These are phyloP conservation scores for Carpinus viminea DNA, from an alignment of 306 rosid species.

Conservation along the genomic window DNA sequence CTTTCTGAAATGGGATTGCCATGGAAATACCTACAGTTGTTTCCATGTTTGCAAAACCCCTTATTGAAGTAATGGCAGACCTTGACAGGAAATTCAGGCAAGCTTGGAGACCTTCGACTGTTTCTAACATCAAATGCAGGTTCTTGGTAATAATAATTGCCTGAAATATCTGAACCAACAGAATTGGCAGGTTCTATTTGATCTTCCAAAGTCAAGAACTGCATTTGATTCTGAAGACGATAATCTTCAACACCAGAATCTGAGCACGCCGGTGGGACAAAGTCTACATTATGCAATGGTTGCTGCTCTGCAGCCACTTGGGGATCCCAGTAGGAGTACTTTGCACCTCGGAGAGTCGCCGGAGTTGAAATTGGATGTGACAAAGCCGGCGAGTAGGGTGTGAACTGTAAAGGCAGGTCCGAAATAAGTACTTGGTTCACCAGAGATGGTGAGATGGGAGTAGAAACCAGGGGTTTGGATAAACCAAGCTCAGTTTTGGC, in stretches of 20 bases:
- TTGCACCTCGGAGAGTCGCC: constrained; percentile 18
- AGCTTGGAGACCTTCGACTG: constrained; percentile 41
- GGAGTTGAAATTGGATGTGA: constrained; percentile 27
- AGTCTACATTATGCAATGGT: constrained; percentile 24
- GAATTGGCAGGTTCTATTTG: constrained; percentile 21
- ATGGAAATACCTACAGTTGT: constrained; percentile 46
- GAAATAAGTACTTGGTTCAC: constrained; percentile 27
- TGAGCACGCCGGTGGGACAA: constrained; percentile 25
- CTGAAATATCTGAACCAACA: constrained; percentile 29
- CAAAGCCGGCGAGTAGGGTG: constrained; percentile 22
- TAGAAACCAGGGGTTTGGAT: constrained; percentile 21
- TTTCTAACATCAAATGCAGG: constrained; percentile 35
- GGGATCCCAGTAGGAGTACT: constrained; percentile 30
- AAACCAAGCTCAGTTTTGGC: constrained; percentile 45
- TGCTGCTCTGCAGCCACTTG: constrained; percentile 35
- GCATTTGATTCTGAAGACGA: constrained; percentile 30
- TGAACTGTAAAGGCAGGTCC: constrained; percentile 31
- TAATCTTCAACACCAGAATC: constrained; percentile 31
- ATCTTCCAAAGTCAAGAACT: constrained; percentile 31
- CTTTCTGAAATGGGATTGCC: constrained; percentile 27
- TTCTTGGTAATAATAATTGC: constrained; percentile 30
- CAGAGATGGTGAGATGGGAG: constrained; percentile 38
- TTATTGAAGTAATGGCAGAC: constrained; percentile 49
- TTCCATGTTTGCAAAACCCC: constrained; percentile 54
- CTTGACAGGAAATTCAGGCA: constrained; percentile 43